phyloP scores from a whole-genome alignment of 805 yeast genomes.

The Pichia phayaonensis region DNA sequence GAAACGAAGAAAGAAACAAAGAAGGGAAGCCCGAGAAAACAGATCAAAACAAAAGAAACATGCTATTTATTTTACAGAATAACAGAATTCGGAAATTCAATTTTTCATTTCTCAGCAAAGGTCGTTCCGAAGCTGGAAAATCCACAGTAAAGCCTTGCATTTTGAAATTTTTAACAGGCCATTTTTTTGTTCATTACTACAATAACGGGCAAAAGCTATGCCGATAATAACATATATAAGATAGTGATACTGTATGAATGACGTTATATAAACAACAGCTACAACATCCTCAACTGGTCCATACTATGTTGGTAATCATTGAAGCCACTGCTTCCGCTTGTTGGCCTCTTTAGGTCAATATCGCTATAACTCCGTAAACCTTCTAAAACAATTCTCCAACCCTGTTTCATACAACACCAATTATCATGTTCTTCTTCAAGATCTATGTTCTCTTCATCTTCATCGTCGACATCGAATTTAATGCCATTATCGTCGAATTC shows the following conservation, averaged over 20 bases:
- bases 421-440: constrained; percentile 28
- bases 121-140: too few relatives aligned
- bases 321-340: background rate
- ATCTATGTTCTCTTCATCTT: constrained; percentile 21
- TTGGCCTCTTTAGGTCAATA: background rate
- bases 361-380: constrained; percentile 5
- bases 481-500: constrained; percentile 10
- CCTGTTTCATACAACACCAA: constrained; percentile 30
- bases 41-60: background rate
- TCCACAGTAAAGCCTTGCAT: too few relatives aligned
- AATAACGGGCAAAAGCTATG: too few relatives aligned
- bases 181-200: too few relatives aligned
- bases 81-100: background rate
- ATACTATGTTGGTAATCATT: background rate
- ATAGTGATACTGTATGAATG: too few relatives aligned
- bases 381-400: constrained; percentile 8
- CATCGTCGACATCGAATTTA: constrained; percentile 4
- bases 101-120: too few relatives aligned
- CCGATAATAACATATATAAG: too few relatives aligned
- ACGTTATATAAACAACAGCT: background rate
- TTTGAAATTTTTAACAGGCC: background rate
- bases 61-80: background rate
- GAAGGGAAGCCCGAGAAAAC: background rate
- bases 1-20: background rate
- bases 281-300: background rate